Conservation (phyloP, 179 eudicot genomes). For the Drosera spatulata region DNA sequence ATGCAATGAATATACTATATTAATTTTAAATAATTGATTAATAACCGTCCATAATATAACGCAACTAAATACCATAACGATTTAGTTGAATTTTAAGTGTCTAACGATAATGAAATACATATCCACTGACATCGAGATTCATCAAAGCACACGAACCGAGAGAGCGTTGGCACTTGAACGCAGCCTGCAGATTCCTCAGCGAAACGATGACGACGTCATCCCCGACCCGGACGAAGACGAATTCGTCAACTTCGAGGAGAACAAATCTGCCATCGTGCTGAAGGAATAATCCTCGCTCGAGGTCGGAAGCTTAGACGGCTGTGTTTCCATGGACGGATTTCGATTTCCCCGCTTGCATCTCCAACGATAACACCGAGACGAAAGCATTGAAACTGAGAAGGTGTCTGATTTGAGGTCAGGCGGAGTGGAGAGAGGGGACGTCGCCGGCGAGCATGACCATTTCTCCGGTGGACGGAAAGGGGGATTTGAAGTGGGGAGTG, state of each 20-base stretch:
- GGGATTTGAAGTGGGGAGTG: too few relatives aligned
- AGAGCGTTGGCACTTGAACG: constrained; percentile 84
- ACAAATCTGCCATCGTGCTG: constrained; percentile 15
- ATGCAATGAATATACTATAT: too few relatives aligned
- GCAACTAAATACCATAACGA: too few relatives aligned
- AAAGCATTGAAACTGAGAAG: too few relatives aligned
- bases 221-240: constrained; percentile 19
- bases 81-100: too few relatives aligned
- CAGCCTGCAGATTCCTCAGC: constrained; percentile 68
- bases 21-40: too few relatives aligned
- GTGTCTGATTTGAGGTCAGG: too few relatives aligned
- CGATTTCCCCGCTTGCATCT: constrained; percentile 28
- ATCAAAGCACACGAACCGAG: constrained; percentile 23
- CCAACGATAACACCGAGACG: constrained; percentile 2
- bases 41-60: too few relatives aligned
- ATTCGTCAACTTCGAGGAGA: constrained; percentile 22
- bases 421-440: too few relatives aligned
- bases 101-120: background rate
- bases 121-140: background rate
- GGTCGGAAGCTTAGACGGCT: constrained; percentile 46
- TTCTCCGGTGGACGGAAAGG: too few relatives aligned
- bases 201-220: constrained; percentile 53
- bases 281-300: constrained; percentile 18
- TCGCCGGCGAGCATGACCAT: too few relatives aligned
- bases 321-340: constrained; percentile 52